Conservation (phyloP, 2,329 filamentous ascomycete species). For the Fonsecaea multimorphosa region DNA sequence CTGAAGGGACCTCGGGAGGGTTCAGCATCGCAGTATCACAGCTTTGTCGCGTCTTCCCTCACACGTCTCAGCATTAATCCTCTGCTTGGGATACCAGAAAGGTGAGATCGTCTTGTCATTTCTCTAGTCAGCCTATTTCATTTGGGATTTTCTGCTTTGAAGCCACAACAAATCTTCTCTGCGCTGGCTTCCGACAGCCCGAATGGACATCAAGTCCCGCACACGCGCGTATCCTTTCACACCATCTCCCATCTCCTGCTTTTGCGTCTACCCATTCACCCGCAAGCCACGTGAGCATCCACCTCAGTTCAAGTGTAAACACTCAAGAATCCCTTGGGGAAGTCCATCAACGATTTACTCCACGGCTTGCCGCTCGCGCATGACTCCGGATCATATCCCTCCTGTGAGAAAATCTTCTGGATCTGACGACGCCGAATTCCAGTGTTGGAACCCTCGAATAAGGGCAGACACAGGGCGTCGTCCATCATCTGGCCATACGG, state of each 20-base stretch:
- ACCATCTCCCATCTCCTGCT: not conserved
- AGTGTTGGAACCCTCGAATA: slow-evolving; percentile 16
- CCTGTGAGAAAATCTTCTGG: slow-evolving; percentile 18
- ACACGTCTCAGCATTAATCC: too few relatives aligned
- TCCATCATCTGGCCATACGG: slow-evolving; percentile 13
- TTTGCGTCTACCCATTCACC: not conserved
- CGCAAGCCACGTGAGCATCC: not conserved
- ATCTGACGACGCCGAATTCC: slow-evolving; percentile 17
- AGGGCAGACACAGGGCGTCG: slow-evolving; percentile 7
- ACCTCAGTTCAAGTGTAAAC: slow-evolving; percentile 5
- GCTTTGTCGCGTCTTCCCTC: too few relatives aligned
- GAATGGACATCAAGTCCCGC: not conserved
- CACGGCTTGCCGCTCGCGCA: slow-evolving; percentile 16
- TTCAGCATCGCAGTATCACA: too few relatives aligned
- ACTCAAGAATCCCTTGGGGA: slow-evolving; percentile 16
- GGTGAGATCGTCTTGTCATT: not conserved
- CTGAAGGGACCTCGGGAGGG: too few relatives aligned
- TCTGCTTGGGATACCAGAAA: not conserved
- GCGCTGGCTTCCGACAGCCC: not conserved
- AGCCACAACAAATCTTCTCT: not conserved
- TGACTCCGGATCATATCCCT: slow-evolving; percentile 14
- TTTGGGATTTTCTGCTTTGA: not conserved
- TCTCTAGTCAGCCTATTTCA: not conserved
- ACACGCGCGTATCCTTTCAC: not conserved
- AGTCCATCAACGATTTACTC: slow-evolving; percentile 12